phyloP scores from a whole-genome alignment of 208 protist genomes.

The Trypanosoma brucei region DNA sequence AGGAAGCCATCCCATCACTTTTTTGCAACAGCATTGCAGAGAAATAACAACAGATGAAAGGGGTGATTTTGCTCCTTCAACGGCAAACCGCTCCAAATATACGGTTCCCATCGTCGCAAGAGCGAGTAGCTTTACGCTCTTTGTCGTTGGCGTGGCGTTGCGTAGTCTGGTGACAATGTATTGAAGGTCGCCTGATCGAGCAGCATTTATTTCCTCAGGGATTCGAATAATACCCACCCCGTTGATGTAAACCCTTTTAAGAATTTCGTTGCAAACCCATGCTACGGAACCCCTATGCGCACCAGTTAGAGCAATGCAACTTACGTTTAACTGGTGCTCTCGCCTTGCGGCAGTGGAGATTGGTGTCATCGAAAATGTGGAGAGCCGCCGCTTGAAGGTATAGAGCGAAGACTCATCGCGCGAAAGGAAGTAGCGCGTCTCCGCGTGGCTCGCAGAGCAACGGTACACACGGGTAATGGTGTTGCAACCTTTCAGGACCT shows the following conservation, averaged over 20 bases:
- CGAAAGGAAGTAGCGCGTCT: constrained; percentile 65
- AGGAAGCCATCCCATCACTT: constrained; percentile 49
- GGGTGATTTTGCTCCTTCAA: constrained; percentile 32
- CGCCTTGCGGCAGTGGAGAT: constrained; percentile 24
- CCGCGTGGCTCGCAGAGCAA: constrained; percentile 49
- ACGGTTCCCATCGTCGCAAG: constrained; percentile 56
- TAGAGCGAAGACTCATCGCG: constrained; percentile 76
- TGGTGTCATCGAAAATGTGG: constrained; percentile 35
- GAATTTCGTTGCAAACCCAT: constrained; percentile 62
- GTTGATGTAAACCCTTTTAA: constrained; percentile 61
- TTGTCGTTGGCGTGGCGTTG: constrained; percentile 22
- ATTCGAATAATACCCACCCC: constrained; percentile 60
- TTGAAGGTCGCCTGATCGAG: constrained; percentile 38
- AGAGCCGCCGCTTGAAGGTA: constrained; percentile 72
- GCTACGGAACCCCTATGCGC: constrained; percentile 29
- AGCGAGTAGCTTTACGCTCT: constrained; percentile 47
- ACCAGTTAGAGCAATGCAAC: constrained; percentile 24
- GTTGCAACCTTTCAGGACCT: constrained; percentile 47
- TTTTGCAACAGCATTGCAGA: constrained; percentile 50
- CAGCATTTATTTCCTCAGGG: constrained; percentile 39
- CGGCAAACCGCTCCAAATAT: constrained; percentile 50
- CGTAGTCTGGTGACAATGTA: constrained; percentile 35
- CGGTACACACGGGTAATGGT: constrained; percentile 65
- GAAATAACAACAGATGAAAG: constrained; percentile 51
- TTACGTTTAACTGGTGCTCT: constrained; percentile 36